A percentile compares a stretch with the other conserved stretches of the same genome.
phyloP scores from a whole-genome alignment of 1,139 yeast species.

The Yamadazyma oceani region DNA sequence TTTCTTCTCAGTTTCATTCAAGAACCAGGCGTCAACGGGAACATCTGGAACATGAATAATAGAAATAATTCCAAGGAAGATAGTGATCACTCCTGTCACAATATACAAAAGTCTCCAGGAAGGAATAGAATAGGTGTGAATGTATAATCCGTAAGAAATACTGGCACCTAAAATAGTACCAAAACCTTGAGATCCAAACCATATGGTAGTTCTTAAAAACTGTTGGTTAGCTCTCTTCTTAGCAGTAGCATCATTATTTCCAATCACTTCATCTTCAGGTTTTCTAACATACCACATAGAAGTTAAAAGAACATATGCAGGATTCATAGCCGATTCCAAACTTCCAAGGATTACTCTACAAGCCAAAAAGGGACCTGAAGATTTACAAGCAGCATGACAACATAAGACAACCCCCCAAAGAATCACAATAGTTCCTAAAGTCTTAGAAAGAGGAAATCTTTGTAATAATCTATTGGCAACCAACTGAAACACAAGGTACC shows the following conservation, averaged over 20 bases:
- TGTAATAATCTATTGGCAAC: constrained; percentile 44
- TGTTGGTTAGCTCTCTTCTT: constrained; percentile 13
- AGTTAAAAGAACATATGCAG: constrained; percentile 53
- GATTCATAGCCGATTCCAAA: constrained; percentile 51
- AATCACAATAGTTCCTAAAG: constrained; percentile 20
- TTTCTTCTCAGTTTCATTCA: constrained; percentile 36
- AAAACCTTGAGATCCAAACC: constrained; percentile 13
- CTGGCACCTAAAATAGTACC: constrained; percentile 12
- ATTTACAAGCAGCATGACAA: constrained; percentile 23
- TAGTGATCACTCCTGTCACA: constrained; percentile 24
- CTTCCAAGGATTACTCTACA: constrained; percentile 42
- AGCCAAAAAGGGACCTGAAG: constrained; percentile 23
- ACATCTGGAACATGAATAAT: constrained; percentile 24
- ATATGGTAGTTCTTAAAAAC: constrained; percentile 18
- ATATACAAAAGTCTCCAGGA: constrained; percentile 30
- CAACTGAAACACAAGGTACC: constrained; percentile 46
- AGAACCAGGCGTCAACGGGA: constrained; percentile 30
- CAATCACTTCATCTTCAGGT: constrained; percentile 5
- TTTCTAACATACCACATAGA: constrained; percentile 18
- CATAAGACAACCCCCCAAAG: constrained; percentile 26
- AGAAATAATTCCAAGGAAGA: constrained; percentile 21
- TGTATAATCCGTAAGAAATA: constrained; percentile 22
- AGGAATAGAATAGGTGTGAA: constrained; percentile 17
- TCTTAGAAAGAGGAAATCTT: constrained; percentile 25
- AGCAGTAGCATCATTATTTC: background rate